Percentiles rank a stretch among this genome's conserved stretches.
These are phyloP conservation scores for Daedaleopsis sinensis DNA, from an alignment of 768 basidiomycete species.

Conservation along the genomic window DNA sequence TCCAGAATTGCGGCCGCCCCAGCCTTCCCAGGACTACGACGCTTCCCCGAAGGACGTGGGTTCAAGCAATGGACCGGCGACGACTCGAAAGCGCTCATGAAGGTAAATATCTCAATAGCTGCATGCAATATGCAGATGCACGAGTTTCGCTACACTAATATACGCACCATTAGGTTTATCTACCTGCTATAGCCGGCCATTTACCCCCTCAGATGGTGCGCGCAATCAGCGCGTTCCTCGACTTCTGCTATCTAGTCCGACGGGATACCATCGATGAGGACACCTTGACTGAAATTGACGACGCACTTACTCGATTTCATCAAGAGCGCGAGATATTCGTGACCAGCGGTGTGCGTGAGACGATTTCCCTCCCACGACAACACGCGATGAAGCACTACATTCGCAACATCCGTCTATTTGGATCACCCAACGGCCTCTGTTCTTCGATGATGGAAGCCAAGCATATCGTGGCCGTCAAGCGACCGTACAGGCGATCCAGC, in stretches of 20 bases:
- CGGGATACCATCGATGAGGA: neutral
- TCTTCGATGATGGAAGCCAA: slow-evolving; percentile 30
- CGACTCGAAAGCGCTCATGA: slow-evolving; percentile 33
- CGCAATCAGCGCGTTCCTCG: slow-evolving; percentile 19
- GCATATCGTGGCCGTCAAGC: slow-evolving; percentile 29
- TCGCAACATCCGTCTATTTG: slow-evolving; percentile 20
- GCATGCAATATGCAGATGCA: too few species aligned
- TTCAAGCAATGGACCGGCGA: slow-evolving; percentile 34
- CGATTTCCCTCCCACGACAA: slow-evolving; percentile 27
- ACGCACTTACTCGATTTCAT: slow-evolving; percentile 21
- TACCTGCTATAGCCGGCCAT: slow-evolving; percentile 25
- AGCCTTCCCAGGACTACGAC: slow-evolving; percentile 23
- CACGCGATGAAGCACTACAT: slow-evolving; percentile 25
- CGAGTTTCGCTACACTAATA: too few species aligned
- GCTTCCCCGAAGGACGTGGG: slow-evolving; percentile 25
- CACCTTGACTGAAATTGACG: slow-evolving; percentile 11
- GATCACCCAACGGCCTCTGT: slow-evolving; percentile 28
- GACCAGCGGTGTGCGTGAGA: slow-evolving; percentile 18
- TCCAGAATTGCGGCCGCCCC: slow-evolving; percentile 16
- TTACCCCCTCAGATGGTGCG: slow-evolving; percentile 22
- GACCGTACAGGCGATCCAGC: slow-evolving; percentile 25
- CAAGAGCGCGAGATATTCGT: slow-evolving; percentile 17
- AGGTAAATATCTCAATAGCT: slow-evolving; percentile 23
- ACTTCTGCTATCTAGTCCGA: slow-evolving; percentile 30
- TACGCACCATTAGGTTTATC: too few species aligned